A percentile compares a stretch with the other conserved stretches of the same genome.
phyloP scores from a whole-genome alignment of 225 moss, liverwort and hornwort genomes.

The Marchantia paleacea region DNA sequence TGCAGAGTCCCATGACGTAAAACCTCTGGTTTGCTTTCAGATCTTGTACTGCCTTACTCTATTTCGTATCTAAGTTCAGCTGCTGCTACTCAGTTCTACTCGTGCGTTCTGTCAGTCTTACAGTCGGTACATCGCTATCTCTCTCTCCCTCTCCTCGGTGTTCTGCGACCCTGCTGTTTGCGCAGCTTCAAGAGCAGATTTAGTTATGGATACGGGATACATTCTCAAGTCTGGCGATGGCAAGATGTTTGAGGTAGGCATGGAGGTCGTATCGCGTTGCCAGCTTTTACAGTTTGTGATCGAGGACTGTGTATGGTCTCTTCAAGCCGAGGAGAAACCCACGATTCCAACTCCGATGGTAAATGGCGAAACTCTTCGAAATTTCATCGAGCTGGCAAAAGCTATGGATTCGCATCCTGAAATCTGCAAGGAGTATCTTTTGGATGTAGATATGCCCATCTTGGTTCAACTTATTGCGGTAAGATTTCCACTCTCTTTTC shows the following conservation, averaged over 20 bases:
- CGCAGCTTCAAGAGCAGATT: not conserved
- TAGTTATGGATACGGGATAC: not conserved
- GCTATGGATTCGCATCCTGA: slow-evolving; percentile 8
- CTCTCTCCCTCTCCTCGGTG: no score
- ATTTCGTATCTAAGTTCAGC: no score
- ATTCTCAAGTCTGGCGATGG: not conserved
- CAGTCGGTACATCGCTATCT: no score
- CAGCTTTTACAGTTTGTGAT: not conserved
- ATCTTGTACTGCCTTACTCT: no score
- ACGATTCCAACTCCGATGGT: slow-evolving; percentile 6
- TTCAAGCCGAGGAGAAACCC: not conserved
- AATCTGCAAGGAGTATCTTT: not conserved
- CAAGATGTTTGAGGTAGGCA: not conserved
- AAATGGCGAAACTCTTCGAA: slow-evolving; percentile 4
- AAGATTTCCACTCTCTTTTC: not conserved
- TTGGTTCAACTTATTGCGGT: not conserved
- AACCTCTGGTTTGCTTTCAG: no score
- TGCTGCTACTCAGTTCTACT: no score
- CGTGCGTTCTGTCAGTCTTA: no score
- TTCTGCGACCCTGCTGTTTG: not conserved
- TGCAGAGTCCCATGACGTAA: no score
- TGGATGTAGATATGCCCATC: not conserved
- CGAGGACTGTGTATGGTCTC: not conserved
- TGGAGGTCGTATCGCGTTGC: not conserved
- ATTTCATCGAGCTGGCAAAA: not conserved